Evolutionary conservation across 495 filamentous ascomycete species (phyloP).

Genomic region (Cudoniella acicularis): DNA sequence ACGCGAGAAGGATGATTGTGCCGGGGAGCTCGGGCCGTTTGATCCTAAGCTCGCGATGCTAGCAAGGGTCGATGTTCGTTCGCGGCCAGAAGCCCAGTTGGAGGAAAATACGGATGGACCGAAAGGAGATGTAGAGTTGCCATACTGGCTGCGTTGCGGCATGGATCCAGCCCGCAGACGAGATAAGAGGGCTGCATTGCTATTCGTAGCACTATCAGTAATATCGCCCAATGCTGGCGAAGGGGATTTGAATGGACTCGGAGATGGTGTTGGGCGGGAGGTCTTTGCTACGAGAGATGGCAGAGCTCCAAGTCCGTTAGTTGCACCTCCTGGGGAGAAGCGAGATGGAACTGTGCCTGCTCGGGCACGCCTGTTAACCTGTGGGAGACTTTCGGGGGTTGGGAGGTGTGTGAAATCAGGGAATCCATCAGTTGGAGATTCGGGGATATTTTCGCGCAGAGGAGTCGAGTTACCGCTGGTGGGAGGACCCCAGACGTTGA

Average conservation of each 20-base stretch:
- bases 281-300: constrained; percentile 72
- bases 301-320: constrained; percentile 51
- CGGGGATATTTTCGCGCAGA: constrained; percentile 93
- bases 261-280: constrained; percentile 83
- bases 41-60: constrained; percentile 71
- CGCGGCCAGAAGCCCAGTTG: constrained; percentile 71
- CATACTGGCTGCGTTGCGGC: constrained; percentile 78
- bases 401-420: constrained; percentile 76
- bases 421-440: constrained; percentile 95
- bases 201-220: constrained; percentile 40
- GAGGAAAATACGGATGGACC: constrained; percentile 86
- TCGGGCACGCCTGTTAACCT: constrained; percentile 60
- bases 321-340: constrained; percentile 69
- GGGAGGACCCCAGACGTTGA: constrained; percentile 91
- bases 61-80: constrained; percentile 77
- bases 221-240: constrained; percentile 69
- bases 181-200: constrained; percentile 71
- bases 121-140: constrained; percentile 62
- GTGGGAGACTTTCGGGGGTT: constrained; percentile 53
- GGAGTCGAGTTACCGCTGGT: constrained; percentile 95
- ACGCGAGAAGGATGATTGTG: constrained; percentile 82
- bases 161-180: constrained; percentile 91
- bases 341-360: constrained; percentile 96
- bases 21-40: constrained; percentile 84
- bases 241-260: constrained; percentile 82